Evolutionary conservation across 177 flowering plant species (phyloP), one percentile per base, ranked within the genome.

Genomic region (Telopea speciosissima): DNA sequence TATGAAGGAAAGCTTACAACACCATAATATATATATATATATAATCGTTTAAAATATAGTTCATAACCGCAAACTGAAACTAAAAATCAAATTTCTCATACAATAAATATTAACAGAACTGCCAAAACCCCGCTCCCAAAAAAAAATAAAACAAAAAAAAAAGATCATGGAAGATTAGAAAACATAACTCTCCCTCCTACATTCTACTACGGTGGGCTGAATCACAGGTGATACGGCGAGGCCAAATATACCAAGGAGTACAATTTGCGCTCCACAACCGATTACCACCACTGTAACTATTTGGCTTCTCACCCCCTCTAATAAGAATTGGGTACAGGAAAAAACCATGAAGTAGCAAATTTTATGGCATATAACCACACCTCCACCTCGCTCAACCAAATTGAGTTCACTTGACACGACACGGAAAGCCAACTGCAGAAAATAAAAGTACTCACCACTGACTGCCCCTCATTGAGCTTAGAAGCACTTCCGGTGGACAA

Each of bases 371-470:
- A 58, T 8, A 49, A 7, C n/a, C 61, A n/a, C 61, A 3, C 5
- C 61, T 19, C 54, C 17, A 49, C 54, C 54, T 24, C 26, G 13
- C 63, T 61, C 26, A 61, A 61, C 63, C 63, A 61, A 23, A 61
- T 19, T 61, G 26, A 61, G 63, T 61, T 61, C 63, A 61, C 63
- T 23, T 61, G 63, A 61, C 63, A 61, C 63, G 63, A 61, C 63
- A 61, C 63, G 21, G 26, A 61, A 61, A 61, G 63, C 63, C 63
- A 61, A 61, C 63, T 9, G 63, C 17, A 61, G 11, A 61, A 61
- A 24, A 61, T 58, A 61, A 61, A 24, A 61, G 26, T 6, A 61
- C 63, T 61, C 63, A 61, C 26, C 63, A 24, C 16, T 7, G 24
- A 23, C 28, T 23, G 5, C 63, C 14, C 26, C 24, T 49, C 61